Percentiles rank a stretch among this genome's conserved stretches.
Conservation (phyloP, 75 land plant genomes). For the Isoetes taiwanensis region DNA sequence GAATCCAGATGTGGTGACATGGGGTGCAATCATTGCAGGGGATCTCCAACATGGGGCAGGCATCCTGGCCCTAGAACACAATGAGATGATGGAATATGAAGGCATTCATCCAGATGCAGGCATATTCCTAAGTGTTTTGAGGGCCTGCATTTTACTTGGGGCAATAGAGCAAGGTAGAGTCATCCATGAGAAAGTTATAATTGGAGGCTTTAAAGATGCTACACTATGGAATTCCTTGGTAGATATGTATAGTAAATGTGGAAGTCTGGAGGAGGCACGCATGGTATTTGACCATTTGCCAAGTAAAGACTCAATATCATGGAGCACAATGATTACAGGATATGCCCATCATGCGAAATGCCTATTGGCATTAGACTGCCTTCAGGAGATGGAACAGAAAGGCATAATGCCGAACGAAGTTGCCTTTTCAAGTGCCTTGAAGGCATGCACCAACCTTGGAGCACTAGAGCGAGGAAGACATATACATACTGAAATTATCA, state of each 20-base stretch:
- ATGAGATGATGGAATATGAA: slow-evolving; percentile 24
- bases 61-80: slow-evolving; percentile 29
- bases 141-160: slow-evolving; percentile 34
- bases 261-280: neutral
- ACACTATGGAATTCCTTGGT: neutral
- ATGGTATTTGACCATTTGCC: neutral
- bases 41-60: slow-evolving; percentile 33
- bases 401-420: slow-evolving; percentile 29
- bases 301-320: neutral
- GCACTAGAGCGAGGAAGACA: neutral
- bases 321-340: neutral
- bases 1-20: slow-evolving; percentile 37
- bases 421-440: slow-evolving; percentile 47
- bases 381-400: slow-evolving; percentile 29
- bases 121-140: slow-evolving; percentile 36
- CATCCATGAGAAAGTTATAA: slow-evolving; percentile 32
- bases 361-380: slow-evolving; percentile 27
- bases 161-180: slow-evolving; percentile 30
- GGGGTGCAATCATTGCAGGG: slow-evolving; percentile 51
- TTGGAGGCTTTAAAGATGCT: slow-evolving; percentile 23
- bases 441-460: slow-evolving; percentile 48
- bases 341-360: slow-evolving; percentile 23
- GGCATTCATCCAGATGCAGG: slow-evolving; percentile 30
- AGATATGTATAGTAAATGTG: neutral
- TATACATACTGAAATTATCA: slow-evolving; percentile 7